Base-by-base conservation (phyloP, 164 flowering plant species). In the Sextonia rubra region DNA sequence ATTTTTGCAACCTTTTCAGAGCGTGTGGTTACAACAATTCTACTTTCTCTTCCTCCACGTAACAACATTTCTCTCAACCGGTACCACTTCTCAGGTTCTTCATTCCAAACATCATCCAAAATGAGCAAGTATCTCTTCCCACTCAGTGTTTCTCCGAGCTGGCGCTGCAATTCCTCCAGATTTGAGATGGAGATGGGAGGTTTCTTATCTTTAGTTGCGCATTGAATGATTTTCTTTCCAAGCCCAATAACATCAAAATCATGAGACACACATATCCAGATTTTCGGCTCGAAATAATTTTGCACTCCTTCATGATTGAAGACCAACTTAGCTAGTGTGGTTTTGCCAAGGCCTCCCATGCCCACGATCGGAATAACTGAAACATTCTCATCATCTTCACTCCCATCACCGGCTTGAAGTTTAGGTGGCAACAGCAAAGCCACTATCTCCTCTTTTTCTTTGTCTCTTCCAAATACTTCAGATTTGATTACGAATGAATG, bases 301-400 rank as follows among this genome's bases (percentile, higher is more conserved):
- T 48, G 18, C 0, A 62, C n/a, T 9, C 1, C 15, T 11, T 62
- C 60, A 15, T 62, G 25, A 27, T 69, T 69, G 30, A 44, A 74
- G 9, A 69, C 67, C 4, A 60, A 20, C 26, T 62, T 58, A 12
- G 68, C 77, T 4, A 74, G 24, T 0, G 72, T 68, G 1, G 77
- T 74, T 49, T 74, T 74, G 18, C 77, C 77, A 14, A 60, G 4
- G 7, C 77, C 77, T 0, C 72, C 77, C 15, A 69, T 47, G 14
- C 72, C 77, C 6, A 68, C 62, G 12, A 74, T 63, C 3, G 77
- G n/a, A 24, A 74, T 24, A 1, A 74, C 71, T 6, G 60, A 25
- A 47, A 27, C 3, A 24, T 48, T 49, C 6, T 24, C 14, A 2
- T 26, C 30, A 27, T 27, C 30, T 27, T 27, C 30, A 27, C 30